Conservation (phyloP, 2,329 filamentous ascomycete genomes). For the Pseudocercospora crystallina region DNA sequence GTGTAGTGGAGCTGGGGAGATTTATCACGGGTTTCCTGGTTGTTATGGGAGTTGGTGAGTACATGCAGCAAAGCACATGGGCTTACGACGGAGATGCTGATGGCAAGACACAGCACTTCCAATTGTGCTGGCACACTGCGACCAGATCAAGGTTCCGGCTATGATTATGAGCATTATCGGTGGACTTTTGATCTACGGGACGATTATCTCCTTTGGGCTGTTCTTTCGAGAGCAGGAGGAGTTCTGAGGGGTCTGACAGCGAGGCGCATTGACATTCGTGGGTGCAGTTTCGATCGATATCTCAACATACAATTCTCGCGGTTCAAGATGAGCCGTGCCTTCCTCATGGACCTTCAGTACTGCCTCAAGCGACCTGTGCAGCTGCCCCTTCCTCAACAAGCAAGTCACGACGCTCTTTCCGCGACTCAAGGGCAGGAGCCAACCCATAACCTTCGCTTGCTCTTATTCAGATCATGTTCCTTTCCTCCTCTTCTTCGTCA, state of each 20-base stretch:
- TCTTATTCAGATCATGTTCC: too few relatives aligned
- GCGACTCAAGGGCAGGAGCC: too few relatives aligned
- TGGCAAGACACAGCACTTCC: constrained; percentile 67
- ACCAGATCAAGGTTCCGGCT: constrained; percentile 76
- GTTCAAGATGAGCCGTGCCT: too few relatives aligned
- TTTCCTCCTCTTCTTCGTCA: too few relatives aligned
- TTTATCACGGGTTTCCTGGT: constrained; percentile 96
- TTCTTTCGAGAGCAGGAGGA: constrained; percentile 98
- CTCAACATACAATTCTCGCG: too few relatives aligned
- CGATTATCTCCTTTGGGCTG: constrained; percentile 96
- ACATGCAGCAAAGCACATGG: not conserved
- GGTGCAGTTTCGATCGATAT: too few relatives aligned
- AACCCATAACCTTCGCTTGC: too few relatives aligned
- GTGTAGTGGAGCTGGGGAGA: constrained; percentile 86
- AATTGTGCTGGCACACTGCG: constrained; percentile 80
- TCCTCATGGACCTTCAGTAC: too few relatives aligned
- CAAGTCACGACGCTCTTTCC: too few relatives aligned
- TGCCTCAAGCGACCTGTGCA: too few relatives aligned
- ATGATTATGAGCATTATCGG: constrained; percentile 95
- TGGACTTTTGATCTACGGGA: constrained; percentile 92
- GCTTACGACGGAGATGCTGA: constrained; percentile 2
- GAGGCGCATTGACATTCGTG: too few relatives aligned
- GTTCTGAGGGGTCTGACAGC: constrained; percentile 57
- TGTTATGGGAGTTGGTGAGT: constrained; percentile 93
- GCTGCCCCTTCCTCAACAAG: too few relatives aligned